A percentile compares a stretch with the other conserved stretches of the same genome.
These are phyloP conservation scores for Rosellinia necatrix DNA, from an alignment of 2,329 filamentous ascomycete species.

Conservation along the genomic window DNA sequence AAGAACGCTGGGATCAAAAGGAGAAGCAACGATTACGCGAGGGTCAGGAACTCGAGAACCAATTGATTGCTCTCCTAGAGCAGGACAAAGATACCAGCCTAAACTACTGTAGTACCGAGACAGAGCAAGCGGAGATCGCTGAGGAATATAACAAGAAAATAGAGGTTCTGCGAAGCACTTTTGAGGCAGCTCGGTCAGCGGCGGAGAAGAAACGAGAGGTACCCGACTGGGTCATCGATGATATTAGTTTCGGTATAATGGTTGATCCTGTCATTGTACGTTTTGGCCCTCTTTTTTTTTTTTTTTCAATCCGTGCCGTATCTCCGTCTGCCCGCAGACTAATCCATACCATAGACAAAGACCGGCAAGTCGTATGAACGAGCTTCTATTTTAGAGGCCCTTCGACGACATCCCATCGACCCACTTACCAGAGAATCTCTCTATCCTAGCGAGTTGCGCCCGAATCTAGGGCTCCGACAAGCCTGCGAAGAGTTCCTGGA, in stretches of 20 bases:
- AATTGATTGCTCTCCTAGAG: constrained; percentile 60
- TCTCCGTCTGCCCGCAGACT: background rate
- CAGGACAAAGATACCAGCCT: constrained; percentile 50
- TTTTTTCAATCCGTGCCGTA: background rate
- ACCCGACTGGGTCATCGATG: constrained; percentile 78
- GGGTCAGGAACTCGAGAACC: constrained; percentile 61
- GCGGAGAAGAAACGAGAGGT: constrained; percentile 60
- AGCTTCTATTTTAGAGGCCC: constrained; percentile 81
- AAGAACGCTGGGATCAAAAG: constrained; percentile 78
- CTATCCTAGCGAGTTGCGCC: constrained; percentile 69
- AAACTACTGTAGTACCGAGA: constrained; percentile 31
- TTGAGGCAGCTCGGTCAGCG: constrained; percentile 55
- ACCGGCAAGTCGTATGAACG: constrained; percentile 92
- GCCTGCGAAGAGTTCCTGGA: constrained; percentile 86
- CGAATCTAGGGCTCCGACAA: constrained; percentile 79
- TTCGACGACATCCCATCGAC: constrained; percentile 75
- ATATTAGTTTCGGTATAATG: constrained; percentile 76
- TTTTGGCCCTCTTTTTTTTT: constrained; percentile 13
- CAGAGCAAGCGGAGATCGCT: constrained; percentile 53
- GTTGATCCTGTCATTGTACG: constrained; percentile 67
- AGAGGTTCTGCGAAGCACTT: constrained; percentile 50
- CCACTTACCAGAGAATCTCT: constrained; percentile 83
- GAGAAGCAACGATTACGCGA: constrained; percentile 66
- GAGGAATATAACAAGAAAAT: constrained; percentile 55
- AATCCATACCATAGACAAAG: constrained; percentile 60